These are phyloP conservation scores for Ustilago esculenta DNA, from an alignment of 1,284 basidiomycete genomes.

Conservation along the genomic window DNA sequence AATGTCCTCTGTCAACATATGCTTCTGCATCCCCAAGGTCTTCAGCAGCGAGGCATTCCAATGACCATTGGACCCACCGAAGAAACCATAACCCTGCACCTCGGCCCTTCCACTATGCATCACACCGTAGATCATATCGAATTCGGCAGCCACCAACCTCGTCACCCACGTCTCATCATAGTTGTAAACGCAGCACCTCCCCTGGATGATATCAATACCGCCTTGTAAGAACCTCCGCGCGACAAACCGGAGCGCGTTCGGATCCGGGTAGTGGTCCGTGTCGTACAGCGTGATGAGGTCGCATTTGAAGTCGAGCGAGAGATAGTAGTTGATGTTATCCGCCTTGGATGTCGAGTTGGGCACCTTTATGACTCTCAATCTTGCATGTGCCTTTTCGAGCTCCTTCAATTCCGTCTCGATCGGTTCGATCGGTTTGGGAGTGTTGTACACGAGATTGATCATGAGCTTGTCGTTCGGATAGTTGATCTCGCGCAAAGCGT, in stretches of 20 bases:
- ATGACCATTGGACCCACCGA: constrained; percentile 61
- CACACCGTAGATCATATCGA: constrained; percentile 61
- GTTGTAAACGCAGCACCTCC: constrained; percentile 60
- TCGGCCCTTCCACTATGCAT: constrained; percentile 58
- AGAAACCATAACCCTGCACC: constrained; percentile 56
- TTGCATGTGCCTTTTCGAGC: constrained; percentile 39
- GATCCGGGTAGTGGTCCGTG: constrained; percentile 59
- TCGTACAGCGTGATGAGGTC: constrained; percentile 60
- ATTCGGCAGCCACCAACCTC: constrained; percentile 53
- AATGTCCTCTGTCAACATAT: constrained; percentile 64
- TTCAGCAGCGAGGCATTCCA: constrained; percentile 60
- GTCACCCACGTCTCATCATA: constrained; percentile 54
- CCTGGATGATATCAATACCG: constrained; percentile 63
- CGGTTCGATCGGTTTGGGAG: constrained; percentile 54
- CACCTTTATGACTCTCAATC: constrained; percentile 55
- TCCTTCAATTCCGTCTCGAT: constrained; percentile 48
- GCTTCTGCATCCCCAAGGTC: constrained; percentile 55
- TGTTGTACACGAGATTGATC: constrained; percentile 63
- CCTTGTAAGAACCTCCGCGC: constrained; percentile 53
- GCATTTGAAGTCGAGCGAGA: constrained; percentile 51
- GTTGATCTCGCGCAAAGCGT: constrained; percentile 56
- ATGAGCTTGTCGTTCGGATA: constrained; percentile 51
- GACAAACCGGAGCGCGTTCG: constrained; percentile 55
- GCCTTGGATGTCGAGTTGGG: constrained; percentile 59
- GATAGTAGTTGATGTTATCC: constrained; percentile 61